These are phyloP conservation scores for Picea abies DNA, from an alignment of 83 land plant species.

Conservation along the genomic window DNA sequence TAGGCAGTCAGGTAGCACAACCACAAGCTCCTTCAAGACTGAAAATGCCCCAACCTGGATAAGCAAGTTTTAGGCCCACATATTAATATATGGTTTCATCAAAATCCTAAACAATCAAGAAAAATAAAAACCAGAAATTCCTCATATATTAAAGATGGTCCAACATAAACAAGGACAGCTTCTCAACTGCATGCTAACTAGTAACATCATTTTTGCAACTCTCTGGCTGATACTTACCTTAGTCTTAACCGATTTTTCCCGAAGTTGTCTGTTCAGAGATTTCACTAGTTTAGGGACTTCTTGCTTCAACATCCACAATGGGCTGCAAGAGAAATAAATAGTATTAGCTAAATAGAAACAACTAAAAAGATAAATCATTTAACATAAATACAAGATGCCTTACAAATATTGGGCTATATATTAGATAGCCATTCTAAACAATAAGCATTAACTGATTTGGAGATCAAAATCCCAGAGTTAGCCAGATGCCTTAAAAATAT, in stretches of 20 bases:
- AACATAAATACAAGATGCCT: no score
- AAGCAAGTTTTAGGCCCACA: neutral
- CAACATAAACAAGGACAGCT: neutral
- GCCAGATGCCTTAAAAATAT: no score
- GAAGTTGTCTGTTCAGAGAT: slow-evolving; percentile 86
- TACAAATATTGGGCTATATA: no score
- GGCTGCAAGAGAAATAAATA: slow-evolving; percentile 54
- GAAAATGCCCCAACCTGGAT: slow-evolving; percentile 99
- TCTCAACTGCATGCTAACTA: neutral
- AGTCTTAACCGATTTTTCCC: slow-evolving; percentile 94
- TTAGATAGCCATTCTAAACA: no score
- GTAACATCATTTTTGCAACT: neutral
- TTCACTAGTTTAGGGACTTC: slow-evolving; percentile 95
- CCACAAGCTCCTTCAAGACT: slow-evolving; percentile 93
- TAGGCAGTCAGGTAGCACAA: slow-evolving; percentile 92
- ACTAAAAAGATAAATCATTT: no score
- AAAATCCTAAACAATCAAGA: neutral
- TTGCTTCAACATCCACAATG: slow-evolving; percentile 82
- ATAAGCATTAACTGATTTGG: no score
- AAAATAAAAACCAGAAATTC: neutral
- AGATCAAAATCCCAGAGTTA: no score
- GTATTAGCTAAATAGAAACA: neutral
- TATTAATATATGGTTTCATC: neutral
- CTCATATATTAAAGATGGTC: neutral
- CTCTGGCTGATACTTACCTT: slow-evolving; percentile 50